Conservation (phyloP, 2,329 filamentous ascomycete genomes). For the Lecanicillium sp. region DNA sequence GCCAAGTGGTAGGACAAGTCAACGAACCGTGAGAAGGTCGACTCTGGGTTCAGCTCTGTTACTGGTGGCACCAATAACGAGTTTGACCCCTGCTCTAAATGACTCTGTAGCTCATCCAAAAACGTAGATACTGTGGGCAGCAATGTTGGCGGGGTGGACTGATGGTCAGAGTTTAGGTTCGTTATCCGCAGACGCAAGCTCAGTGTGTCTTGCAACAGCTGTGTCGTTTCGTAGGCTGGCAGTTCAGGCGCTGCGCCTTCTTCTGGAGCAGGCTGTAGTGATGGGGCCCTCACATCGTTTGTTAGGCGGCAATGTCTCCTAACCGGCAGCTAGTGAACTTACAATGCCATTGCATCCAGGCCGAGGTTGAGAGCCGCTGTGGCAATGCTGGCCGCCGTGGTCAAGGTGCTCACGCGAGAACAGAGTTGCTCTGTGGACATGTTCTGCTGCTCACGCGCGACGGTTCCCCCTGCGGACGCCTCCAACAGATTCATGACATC, state of each 20-base stretch:
- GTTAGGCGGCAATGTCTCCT: too few species aligned
- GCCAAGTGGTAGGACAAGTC: too few species aligned
- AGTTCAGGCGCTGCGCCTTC: conserved; percentile 17
- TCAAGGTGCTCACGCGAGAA: background rate
- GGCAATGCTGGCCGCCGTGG: background rate
- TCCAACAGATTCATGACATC: background rate
- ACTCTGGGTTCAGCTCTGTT: background rate
- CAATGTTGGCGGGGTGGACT: conserved; percentile 19
- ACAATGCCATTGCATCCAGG: conserved; percentile 5
- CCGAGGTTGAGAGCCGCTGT: background rate
- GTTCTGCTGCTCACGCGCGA: background rate
- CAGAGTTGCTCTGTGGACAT: background rate
- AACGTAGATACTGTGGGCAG: conserved; percentile 18
- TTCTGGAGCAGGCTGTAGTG: conserved; percentile 8
- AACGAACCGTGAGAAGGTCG: too few species aligned
- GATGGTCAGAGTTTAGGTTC: conserved; percentile 16
- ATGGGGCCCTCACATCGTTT: background rate
- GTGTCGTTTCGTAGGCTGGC: conserved; percentile 23
- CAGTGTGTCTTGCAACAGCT: conserved; percentile 22
- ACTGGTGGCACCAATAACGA: background rate
- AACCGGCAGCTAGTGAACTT: background rate
- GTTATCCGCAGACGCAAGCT: conserved; percentile 18
- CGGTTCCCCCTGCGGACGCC: background rate
- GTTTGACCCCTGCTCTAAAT: conserved; percentile 18
- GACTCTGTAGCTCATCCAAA: conserved; percentile 20